These are phyloP conservation scores for Coniochaeta hoffmannii DNA, from an alignment of 2,329 filamentous ascomycete genomes.

Conservation along the genomic window DNA sequence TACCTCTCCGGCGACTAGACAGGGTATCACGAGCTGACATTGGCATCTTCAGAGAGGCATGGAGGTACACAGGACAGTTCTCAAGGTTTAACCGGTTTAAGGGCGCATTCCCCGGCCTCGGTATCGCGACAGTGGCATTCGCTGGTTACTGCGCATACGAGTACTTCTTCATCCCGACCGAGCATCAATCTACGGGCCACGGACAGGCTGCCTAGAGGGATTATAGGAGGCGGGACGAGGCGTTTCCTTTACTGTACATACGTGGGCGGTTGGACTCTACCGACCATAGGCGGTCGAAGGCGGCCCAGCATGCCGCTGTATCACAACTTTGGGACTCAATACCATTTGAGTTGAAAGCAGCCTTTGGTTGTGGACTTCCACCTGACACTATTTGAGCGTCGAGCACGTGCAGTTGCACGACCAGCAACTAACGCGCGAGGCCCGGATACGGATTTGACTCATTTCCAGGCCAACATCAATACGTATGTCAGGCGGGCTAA, in stretches of 20 bases:
- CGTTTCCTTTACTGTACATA: neutral
- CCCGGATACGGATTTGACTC: neutral
- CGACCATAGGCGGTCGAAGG: no score
- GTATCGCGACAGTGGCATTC: conserved; percentile 88
- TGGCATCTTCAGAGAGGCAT: conserved; percentile 64
- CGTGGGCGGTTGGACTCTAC: neutral
- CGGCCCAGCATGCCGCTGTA: neutral
- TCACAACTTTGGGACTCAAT: neutral
- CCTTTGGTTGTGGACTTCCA: neutral
- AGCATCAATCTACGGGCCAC: conserved; percentile 35
- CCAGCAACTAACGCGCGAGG: neutral
- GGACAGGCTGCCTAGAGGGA: neutral
- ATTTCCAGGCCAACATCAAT: neutral
- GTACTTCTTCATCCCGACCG: conserved; percentile 74
- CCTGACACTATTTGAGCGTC: neutral
- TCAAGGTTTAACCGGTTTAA: conserved; percentile 85
- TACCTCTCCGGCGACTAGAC: neutral
- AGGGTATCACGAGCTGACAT: neutral
- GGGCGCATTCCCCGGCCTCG: conserved; percentile 78
- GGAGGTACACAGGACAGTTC: conserved; percentile 89
- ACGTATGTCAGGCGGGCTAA: neutral
- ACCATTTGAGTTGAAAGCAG: neutral
- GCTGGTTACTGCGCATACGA: conserved; percentile 85
- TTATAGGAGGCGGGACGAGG: neutral
- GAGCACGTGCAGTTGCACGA: neutral